phyloP scores from a whole-genome alignment of 495 filamentous ascomycete species.

The Lindgomyces ingoldianus region DNA sequence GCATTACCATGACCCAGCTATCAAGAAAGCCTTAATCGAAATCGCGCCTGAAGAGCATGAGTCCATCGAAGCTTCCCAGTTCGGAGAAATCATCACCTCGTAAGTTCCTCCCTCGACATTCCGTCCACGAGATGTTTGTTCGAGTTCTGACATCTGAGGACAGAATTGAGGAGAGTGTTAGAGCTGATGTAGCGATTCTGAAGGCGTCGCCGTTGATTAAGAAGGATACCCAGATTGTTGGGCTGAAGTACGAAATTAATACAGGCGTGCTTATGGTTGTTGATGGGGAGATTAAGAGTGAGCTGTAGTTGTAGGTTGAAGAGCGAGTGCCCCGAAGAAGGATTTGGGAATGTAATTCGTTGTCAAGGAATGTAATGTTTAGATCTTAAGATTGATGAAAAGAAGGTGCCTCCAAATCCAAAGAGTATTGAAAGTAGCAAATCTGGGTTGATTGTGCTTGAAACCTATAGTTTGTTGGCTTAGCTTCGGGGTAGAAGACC shows the following conservation, averaged over 20 bases:
- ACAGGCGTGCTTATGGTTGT: constrained; percentile 30
- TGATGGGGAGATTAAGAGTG: constrained; percentile 4
- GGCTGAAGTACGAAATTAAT: constrained; percentile 40
- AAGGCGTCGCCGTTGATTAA: constrained; percentile 40
- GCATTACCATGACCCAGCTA: constrained; percentile 36
- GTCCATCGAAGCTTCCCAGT: constrained; percentile 33
- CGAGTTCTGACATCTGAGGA: neutral
- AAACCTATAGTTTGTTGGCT: too few relatives aligned
- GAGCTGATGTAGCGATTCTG: constrained; percentile 38
- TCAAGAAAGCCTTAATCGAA: constrained; percentile 35
- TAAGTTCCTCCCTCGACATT: too few relatives aligned
- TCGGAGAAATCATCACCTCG: constrained; percentile 40
- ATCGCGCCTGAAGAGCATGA: constrained; percentile 36
- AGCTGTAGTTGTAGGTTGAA: too few relatives aligned
- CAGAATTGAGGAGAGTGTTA: constrained; percentile 41
- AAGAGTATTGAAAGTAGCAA: too few relatives aligned
- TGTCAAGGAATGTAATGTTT: too few relatives aligned
- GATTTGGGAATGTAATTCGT: too few relatives aligned
- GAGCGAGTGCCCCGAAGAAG: too few relatives aligned
- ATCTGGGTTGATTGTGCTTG: too few relatives aligned
- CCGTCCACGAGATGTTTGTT: neutral
- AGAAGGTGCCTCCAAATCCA: too few relatives aligned
- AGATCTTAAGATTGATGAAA: too few relatives aligned
- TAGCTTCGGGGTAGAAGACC: too few relatives aligned
- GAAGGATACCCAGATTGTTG: constrained; percentile 39